phyloP scores from a whole-genome alignment of 805 yeast genomes.

The Barnettozyma populi region DNA sequence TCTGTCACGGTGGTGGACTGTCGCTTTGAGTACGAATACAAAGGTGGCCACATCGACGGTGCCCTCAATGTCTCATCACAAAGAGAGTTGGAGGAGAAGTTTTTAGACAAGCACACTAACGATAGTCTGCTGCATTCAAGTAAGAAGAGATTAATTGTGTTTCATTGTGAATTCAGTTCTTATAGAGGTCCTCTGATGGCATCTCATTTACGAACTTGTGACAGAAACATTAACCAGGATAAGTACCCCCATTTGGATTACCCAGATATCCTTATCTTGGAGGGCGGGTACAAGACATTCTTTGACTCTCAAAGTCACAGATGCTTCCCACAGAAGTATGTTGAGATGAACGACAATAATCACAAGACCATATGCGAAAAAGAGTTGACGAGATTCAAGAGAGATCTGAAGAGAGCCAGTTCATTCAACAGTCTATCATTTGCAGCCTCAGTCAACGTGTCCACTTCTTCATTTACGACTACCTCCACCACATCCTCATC shows the following conservation, averaged over 20 bases:
- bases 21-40: slow-evolving; percentile 85
- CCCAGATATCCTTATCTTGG: slow-evolving; percentile 84
- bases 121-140: slow-evolving; percentile 15
- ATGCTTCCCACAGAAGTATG: slow-evolving; percentile 74
- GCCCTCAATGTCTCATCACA: slow-evolving; percentile 76
- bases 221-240: slow-evolving; percentile 66
- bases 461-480: slow-evolving; percentile 5
- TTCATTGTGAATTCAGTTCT: slow-evolving; percentile 93
- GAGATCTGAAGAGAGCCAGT: slow-evolving; percentile 35
- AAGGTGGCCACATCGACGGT: slow-evolving; percentile 87
- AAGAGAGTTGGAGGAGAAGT: slow-evolving; percentile 55
- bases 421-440: slow-evolving; percentile 28
- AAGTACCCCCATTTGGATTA: slow-evolving; percentile 76
- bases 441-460: slow-evolving; percentile 15
- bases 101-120: slow-evolving; percentile 24
- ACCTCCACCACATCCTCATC: slow-evolving; percentile 6
- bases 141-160: slow-evolving; percentile 52
- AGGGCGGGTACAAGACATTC: slow-evolving; percentile 87
- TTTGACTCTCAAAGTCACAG: slow-evolving; percentile 50
- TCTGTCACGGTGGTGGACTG: slow-evolving; percentile 67
- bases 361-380: slow-evolving; percentile 46
- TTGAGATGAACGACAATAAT: slow-evolving; percentile 75
- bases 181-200: slow-evolving; percentile 96
- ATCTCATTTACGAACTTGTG: slow-evolving; percentile 73
- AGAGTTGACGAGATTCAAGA: slow-evolving; percentile 48